Conservation (phyloP, 164 flowering plant genomes). For the Malania oleifera region DNA sequence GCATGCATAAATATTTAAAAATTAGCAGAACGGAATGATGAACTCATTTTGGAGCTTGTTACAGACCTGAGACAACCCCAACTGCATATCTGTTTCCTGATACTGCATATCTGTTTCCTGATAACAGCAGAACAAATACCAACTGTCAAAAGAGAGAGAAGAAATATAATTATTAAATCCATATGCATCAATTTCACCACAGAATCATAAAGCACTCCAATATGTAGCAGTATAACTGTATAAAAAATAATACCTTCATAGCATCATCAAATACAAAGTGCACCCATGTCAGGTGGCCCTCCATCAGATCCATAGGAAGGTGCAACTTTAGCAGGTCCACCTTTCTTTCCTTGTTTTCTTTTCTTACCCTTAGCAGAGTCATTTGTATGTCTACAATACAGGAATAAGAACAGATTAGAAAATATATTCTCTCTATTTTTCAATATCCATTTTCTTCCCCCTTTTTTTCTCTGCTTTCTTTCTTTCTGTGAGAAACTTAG, state of each 20-base stretch:
- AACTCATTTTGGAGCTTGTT: background rate
- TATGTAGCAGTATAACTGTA: background rate
- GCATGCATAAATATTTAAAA: background rate
- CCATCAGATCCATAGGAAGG: slow-evolving; percentile 27
- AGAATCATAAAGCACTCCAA: background rate
- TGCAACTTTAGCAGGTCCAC: slow-evolving; percentile 19
- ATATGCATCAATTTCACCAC: background rate
- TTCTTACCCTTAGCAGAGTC: slow-evolving; percentile 39
- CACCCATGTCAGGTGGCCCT: slow-evolving; percentile 63
- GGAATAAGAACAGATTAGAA: background rate
- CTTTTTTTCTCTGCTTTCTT: too few relatives aligned
- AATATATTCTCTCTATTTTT: background rate
- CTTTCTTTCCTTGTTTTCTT: slow-evolving; percentile 44
- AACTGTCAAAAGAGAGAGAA: background rate
- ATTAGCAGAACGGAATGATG: background rate
- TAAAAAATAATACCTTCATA: background rate
- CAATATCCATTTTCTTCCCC: too few relatives aligned
- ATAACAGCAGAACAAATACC: background rate
- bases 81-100: background rate
- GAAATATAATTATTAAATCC: background rate
- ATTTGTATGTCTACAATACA: slow-evolving; percentile 33
- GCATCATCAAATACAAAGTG: slow-evolving; percentile 53
- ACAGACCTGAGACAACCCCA: background rate
- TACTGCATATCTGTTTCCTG: background rate
- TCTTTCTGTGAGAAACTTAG: too few relatives aligned